Evolutionary conservation across 1,139 yeast genomes (phyloP).

Genomic region (Yamadazyma sp.): DNA sequence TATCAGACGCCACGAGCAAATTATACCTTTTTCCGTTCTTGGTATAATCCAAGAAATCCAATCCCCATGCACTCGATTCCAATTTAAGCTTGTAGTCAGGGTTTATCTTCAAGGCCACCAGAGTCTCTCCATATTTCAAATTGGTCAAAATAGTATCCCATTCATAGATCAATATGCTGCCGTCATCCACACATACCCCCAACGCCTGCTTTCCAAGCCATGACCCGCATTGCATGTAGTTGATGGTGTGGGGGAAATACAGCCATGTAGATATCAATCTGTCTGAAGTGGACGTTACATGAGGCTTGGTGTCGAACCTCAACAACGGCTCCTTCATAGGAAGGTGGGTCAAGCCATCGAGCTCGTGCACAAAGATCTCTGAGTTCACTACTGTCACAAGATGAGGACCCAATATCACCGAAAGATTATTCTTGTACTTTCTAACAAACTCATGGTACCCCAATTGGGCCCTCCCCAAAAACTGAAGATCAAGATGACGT

Average conservation of each 20-base stretch:
- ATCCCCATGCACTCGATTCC: constrained; percentile 64
- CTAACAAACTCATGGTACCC: constrained; percentile 20
- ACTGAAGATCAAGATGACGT: constrained; percentile 4
- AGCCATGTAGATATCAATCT: constrained; percentile 48
- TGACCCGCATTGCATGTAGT: constrained; percentile 33
- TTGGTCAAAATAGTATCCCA: constrained; percentile 22
- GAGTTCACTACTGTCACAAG: constrained; percentile 30
- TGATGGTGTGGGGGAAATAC: constrained; percentile 57
- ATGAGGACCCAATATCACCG: constrained; percentile 20
- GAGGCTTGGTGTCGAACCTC: constrained; percentile 42
- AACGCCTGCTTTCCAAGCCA: constrained; percentile 38
- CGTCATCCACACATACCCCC: constrained; percentile 57
- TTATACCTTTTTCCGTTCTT: constrained; percentile 12
- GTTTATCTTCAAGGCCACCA: constrained; percentile 10
- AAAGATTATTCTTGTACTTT: constrained; percentile 39
- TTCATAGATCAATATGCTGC: constrained; percentile 48
- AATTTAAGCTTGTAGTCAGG: constrained; percentile 41
- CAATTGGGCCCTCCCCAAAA: constrained; percentile 1
- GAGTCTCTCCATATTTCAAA: neutral
- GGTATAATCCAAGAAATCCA: constrained; percentile 36
- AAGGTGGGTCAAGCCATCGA: constrained; percentile 22
- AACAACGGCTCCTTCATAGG: constrained; percentile 27
- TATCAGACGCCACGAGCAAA: constrained; percentile 56
- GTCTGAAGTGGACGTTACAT: constrained; percentile 36
- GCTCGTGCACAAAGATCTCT: constrained; percentile 28